Evolutionary conservation across 371 early-diverging fungal species (phyloP).

Genomic region (Amoeboaphelidium protococcarum): DNA sequence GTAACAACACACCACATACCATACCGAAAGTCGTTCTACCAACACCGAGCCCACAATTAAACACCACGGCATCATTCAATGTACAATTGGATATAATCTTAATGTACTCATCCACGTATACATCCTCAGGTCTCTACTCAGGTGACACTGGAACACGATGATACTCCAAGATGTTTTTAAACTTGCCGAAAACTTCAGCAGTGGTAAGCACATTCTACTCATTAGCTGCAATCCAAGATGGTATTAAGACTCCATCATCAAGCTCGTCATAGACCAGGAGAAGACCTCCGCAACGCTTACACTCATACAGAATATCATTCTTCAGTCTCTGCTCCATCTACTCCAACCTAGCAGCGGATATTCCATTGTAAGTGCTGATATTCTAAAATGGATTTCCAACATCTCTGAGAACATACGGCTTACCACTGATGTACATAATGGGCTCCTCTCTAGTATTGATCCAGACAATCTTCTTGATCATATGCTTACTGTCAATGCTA

Average conservation of each 20-base stretch:
- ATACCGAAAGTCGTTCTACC: conserved; percentile 38
- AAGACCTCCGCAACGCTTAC: conserved; percentile 17
- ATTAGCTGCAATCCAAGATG: conserved; percentile 32
- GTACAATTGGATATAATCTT: conserved; percentile 17
- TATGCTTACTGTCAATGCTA: not conserved
- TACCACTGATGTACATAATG: conserved; percentile 27
- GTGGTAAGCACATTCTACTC: conserved; percentile 27
- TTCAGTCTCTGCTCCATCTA: conserved; percentile 36
- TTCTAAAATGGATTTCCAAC: conserved; percentile 29
- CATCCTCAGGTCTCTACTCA: conserved; percentile 34
- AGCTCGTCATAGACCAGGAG: conserved; percentile 42
- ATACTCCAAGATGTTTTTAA: conserved; percentile 17
- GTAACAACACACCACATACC: conserved; percentile 26
- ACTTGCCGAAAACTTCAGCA: conserved; percentile 16
- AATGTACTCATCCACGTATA: conserved; percentile 37
- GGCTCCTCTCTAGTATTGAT: conserved; percentile 45
- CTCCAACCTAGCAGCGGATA: conserved; percentile 29
- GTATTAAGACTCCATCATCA: conserved; percentile 26
- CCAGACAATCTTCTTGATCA: conserved; percentile 12
- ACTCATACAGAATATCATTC: conserved; percentile 32
- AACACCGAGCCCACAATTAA: conserved; percentile 42
- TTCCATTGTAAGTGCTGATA: conserved; percentile 33
- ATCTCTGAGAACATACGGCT: conserved; percentile 38
- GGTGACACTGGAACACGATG: conserved; percentile 34
- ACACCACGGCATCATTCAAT: conserved; percentile 28